A percentile compares a stretch with the other conserved stretches of the same genome.
Evolutionary conservation across 306 rosid genomes (phyloP).

Genomic region (Medicago truncatula): DNA sequence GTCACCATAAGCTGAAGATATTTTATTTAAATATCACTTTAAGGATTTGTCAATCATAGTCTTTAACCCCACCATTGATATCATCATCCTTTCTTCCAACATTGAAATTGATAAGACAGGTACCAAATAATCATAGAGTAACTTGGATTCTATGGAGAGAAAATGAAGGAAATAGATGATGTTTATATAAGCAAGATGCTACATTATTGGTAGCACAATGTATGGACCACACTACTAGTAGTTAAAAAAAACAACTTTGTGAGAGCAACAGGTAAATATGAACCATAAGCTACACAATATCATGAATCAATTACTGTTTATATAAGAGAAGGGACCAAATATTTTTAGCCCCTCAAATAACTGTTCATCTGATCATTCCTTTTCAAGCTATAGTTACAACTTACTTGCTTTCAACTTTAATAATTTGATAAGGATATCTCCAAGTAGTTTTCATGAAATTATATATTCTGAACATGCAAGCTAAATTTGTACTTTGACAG

Average conservation of each 20-base stretch:
- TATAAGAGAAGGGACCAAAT: constrained; percentile 36
- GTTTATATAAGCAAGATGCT: constrained; percentile 32
- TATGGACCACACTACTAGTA: constrained; percentile 35
- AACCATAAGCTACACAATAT: constrained; percentile 40
- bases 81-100: constrained; percentile 38
- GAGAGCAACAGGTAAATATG: constrained; percentile 44
- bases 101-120: constrained; percentile 47
- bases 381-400: constrained; percentile 35
- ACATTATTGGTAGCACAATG: constrained; percentile 37
- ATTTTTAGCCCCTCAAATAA: constrained; percentile 25
- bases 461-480: constrained; percentile 30
- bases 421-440: constrained; percentile 36
- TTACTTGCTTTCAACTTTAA: constrained; percentile 38
- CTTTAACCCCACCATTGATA: constrained; percentile 55
- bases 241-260: constrained; percentile 40
- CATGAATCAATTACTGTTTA: constrained; percentile 28
- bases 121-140: constrained; percentile 46
- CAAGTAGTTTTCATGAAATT: constrained; percentile 33
- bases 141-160: constrained; percentile 34
- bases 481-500: constrained; percentile 34
- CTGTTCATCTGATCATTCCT: constrained; percentile 41
- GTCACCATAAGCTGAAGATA: constrained; percentile 33
- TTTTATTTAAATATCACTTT: constrained; percentile 49
- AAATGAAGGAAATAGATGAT: constrained; percentile 10
- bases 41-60: constrained; percentile 62